Conservation (phyloP, 208 protist genomes). For the Acanthamoeba quina region DNA sequence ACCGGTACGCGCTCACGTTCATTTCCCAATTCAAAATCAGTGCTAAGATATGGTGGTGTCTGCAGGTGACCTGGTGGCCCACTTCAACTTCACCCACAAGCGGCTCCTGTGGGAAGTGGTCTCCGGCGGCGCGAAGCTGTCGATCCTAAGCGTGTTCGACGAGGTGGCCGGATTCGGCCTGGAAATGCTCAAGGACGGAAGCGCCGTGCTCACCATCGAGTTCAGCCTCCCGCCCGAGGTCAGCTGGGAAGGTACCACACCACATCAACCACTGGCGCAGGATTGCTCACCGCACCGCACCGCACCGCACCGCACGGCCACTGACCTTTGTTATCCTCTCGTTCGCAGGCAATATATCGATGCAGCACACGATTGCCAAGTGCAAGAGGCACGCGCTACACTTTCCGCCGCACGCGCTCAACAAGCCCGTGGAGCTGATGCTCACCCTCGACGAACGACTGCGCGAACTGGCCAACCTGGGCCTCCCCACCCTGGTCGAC, state of each 20-base stretch:
- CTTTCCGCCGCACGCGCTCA: conserved; percentile 11
- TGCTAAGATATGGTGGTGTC: neutral
- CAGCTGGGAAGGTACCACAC: neutral
- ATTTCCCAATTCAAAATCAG: neutral
- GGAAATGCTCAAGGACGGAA: neutral
- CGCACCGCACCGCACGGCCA: no score
- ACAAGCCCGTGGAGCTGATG: conserved; percentile 57
- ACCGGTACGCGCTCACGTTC: neutral
- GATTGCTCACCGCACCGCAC: no score
- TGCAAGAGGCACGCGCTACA: conserved; percentile 67
- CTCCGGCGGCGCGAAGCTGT: neutral
- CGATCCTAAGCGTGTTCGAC: neutral
- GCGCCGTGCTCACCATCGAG: conserved; percentile 72
- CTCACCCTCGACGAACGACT: neutral
- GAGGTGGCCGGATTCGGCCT: conserved; percentile 51
- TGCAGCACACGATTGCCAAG: conserved; percentile 56
- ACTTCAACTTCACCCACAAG: conserved; percentile 38
- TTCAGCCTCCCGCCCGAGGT: conserved; percentile 43
- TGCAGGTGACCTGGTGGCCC: conserved; percentile 49
- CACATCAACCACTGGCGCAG: neutral
- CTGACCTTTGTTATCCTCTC: neutral
- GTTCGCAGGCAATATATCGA: neutral
- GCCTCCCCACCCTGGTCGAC: conserved; percentile 36
- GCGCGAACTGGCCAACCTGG: conserved; percentile 48
- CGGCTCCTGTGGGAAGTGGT: conserved; percentile 35